phyloP scores from a whole-genome alignment of 441 rosid genomes.

The Breynia disticha region DNA sequence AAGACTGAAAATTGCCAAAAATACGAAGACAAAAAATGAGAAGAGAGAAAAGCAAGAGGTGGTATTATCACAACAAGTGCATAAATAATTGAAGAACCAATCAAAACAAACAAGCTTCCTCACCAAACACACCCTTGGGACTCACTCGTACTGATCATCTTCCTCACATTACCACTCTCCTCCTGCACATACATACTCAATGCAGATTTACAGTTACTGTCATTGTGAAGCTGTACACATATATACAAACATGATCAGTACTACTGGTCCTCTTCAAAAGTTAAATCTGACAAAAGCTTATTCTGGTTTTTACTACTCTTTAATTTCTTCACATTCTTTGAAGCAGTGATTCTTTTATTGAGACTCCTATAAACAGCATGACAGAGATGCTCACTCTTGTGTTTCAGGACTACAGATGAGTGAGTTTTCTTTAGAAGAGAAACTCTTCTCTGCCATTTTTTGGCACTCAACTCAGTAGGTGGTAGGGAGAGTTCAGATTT shows the following conservation, averaged over 20 bases:
- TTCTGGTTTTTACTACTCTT: neutral
- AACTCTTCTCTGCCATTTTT: constrained; percentile 2
- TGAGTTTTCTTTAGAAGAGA: constrained; percentile 11
- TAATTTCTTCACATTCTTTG: constrained; percentile 18
- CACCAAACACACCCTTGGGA: constrained; percentile 11
- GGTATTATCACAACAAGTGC: neutral
- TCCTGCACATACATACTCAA: neutral
- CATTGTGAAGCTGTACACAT: neutral
- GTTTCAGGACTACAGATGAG: constrained; percentile 18
- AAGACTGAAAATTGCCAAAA: constrained; percentile 1
- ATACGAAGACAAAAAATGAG: constrained; percentile 4
- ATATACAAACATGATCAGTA: neutral
- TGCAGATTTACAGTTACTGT: neutral
- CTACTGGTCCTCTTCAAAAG: no score
- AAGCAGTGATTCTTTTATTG: constrained; percentile 15
- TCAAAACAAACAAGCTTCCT: constrained; percentile 10
- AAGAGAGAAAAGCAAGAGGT: constrained; percentile 8
- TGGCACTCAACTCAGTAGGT: no score
- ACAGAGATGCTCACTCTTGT: constrained; percentile 19
- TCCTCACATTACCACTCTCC: constrained; percentile 20
- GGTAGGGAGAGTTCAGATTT: no score
- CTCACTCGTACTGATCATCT: constrained; percentile 14
- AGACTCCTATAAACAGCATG: constrained; percentile 24
- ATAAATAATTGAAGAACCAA: constrained; percentile 10
- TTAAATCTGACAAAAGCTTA: no score